phyloP scores from a whole-genome alignment of 148 eudicot genomes.

The Drosera capensis region DNA sequence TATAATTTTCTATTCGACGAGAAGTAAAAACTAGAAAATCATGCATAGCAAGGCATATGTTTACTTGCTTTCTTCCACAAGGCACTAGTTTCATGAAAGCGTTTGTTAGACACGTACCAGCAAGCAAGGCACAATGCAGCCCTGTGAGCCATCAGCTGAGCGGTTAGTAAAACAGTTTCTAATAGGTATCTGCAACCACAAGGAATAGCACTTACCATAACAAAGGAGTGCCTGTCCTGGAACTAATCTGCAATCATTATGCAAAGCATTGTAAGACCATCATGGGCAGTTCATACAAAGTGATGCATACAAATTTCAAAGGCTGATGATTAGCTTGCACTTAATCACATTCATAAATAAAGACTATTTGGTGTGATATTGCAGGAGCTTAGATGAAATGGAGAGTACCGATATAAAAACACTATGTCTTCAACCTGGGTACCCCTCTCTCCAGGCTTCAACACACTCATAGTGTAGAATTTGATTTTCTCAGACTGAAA shows the following conservation, averaged over 20 bases:
- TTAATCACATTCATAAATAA: not conserved
- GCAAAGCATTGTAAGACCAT: not conserved
- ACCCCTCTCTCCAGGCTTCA: constrained; percentile 52
- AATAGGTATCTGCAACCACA: constrained; percentile 5
- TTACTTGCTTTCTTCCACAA: not conserved
- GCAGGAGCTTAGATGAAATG: not conserved
- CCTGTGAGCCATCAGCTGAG: constrained; percentile 37
- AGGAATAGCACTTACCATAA: constrained; percentile 44
- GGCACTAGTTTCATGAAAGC: not conserved
- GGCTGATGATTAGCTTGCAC: not conserved
- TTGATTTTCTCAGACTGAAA: constrained; percentile 71
- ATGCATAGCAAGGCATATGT: not conserved
- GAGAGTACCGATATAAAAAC: constrained; percentile 67
- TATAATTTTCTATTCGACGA: not conserved
- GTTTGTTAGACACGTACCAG: constrained; percentile 39
- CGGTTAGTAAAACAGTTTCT: not conserved
- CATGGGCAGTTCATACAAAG: not conserved
- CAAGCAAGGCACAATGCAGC: constrained; percentile 85
- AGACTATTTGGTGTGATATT: not conserved
- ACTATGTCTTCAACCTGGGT: constrained; percentile 68
- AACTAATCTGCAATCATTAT: constrained; percentile 45
- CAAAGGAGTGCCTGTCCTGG: constrained; percentile 91
- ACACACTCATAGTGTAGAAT: constrained; percentile 83
- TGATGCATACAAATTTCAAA: not conserved
- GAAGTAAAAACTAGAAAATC: not conserved